Base-by-base conservation (phyloP, 768 basidiomycete genomes). In the Collybia mongolica region DNA sequence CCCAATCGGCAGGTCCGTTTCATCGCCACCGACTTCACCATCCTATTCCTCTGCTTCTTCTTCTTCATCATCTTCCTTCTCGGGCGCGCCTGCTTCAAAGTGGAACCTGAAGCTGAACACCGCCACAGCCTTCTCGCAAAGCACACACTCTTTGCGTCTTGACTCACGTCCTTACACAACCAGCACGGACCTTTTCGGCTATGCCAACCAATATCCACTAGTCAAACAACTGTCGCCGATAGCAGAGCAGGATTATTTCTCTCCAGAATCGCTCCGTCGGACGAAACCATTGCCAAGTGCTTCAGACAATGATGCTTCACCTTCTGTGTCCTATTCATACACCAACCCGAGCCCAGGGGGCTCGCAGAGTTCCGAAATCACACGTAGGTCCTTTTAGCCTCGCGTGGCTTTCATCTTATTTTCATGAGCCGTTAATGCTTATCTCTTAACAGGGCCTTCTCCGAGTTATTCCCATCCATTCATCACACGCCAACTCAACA, bases 191-290 rank as follows among this genome's bases (percentile, higher is more conserved):
- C 65, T 71, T 1, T 73, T 68, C 56, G 66, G 60, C 5, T 54
- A 64, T 40, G 69, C 70, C 3, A 70, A 72, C 42, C 63, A 63
- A 49, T 72, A 73, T 44, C 72, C 73, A 2, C 51, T 49, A 75
- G 71, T 67, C 20, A 74, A 73, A 60, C 84, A 77, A 39, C 74
- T 87, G 32, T 85, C 85, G 1, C 84, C 86, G 0, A 86, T 88
- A 36, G 74, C 73, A 7, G 86, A 87, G 65, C 78, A 78, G 55
- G 81, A 85, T 47, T 84, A 84, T 57, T 60, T 81, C 48, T 81
- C 83, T 5, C 81, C 81, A 0, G 72, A 73, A 43, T 56, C 63
- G 19, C 49, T 58, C 18, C 69, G 66, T 51, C 66, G 68, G 28
- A 66, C 70, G 45, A 65, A 45, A 38, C 71, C 67, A 45, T 63